Evolutionary conservation across 108 stramenopile species (phyloP), one percentile per base, ranked within the genome.

Genomic region (Nitzschia putrida): DNA sequence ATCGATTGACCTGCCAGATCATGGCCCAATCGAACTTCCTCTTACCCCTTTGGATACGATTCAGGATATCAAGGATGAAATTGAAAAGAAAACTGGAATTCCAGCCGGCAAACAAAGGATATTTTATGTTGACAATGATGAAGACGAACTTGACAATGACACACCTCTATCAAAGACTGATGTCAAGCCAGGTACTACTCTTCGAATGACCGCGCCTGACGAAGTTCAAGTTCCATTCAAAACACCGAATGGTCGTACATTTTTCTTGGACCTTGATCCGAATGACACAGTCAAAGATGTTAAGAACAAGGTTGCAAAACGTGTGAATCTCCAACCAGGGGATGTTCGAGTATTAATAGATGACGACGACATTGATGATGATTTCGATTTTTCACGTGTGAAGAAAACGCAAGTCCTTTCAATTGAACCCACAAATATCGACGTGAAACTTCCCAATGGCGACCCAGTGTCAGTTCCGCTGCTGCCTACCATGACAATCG

Each of bases 31-130:
- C 41, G 43, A 64, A 38, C 16, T 64, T 3, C 18, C 45, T 18
- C 16, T 76, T 12, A 13, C 66, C 11, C 76, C 76, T 7, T 71
- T 39, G 22, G 40, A 23, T 11, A 77, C 76, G 25, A 63, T 69
- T 5, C 11, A 56, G 8, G 76, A 77, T 18, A 52, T 77, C 39
- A 71, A 71, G 53, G 64, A 77, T 41, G 13, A 56, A 16, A 49
- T 77, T 37, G 76, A 47, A 34, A 57, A 57, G 8, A 38, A 66
- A 12, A 70, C 69, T 14, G 69, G 76, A 0, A 42, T 66, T 20
- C 69, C 69, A 10, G 50, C 23, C 13, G 2, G 45, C 0, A 41
- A 71, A 10, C 63, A 65, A 44, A 45, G 76, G 14, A 45, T 71
- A 0, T 71, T 77, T 39, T 44, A 22, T 29, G 16, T 64, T 5